Conservation (phyloP, 2,329 filamentous ascomycete genomes). For the Fusarium sp. region DNA sequence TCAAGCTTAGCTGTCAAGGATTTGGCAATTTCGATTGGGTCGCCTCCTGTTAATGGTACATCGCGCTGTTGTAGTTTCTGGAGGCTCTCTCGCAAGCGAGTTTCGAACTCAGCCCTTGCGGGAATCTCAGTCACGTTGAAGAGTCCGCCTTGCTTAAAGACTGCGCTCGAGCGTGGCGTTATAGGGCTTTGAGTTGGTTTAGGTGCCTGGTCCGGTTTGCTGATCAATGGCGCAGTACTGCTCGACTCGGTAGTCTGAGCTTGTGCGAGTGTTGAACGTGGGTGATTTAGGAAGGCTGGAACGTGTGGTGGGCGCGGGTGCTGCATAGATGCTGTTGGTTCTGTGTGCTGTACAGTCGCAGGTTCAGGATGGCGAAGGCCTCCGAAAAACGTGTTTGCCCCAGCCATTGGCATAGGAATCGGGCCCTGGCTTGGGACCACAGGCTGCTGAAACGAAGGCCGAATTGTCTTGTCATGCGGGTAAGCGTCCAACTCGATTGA, state of each 20-base stretch:
- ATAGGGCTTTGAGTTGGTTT: neutral
- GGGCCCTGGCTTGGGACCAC: slow-evolving; percentile 9
- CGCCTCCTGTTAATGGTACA: slow-evolving; percentile 5
- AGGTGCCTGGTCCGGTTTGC: neutral
- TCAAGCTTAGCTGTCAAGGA: slow-evolving; percentile 47
- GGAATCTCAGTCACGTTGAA: slow-evolving; percentile 45
- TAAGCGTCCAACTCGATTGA: slow-evolving; percentile 9
- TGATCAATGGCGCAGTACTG: neutral
- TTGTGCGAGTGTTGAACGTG: neutral
- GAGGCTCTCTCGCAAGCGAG: slow-evolving; percentile 26
- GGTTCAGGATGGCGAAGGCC: slow-evolving; percentile 5
- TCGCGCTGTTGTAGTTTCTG: slow-evolving; percentile 23
- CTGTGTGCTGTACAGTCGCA: neutral
- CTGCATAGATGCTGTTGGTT: neutral
- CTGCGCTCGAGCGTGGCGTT: neutral
- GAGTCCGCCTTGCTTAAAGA: slow-evolving; percentile 33
- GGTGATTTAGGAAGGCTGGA: neutral
- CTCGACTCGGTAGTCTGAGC: neutral
- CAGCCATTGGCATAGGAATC: slow-evolving; percentile 51
- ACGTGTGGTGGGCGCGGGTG: neutral
- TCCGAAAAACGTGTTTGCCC: slow-evolving; percentile 56
- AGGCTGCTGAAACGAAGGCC: slow-evolving; percentile 13
- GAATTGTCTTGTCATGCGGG: neutral
- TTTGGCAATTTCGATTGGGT: slow-evolving; percentile 21
- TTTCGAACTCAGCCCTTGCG: slow-evolving; percentile 47